These are phyloP conservation scores for Penicillium palitans DNA, from an alignment of 2,329 filamentous ascomycete species.

Conservation along the genomic window DNA sequence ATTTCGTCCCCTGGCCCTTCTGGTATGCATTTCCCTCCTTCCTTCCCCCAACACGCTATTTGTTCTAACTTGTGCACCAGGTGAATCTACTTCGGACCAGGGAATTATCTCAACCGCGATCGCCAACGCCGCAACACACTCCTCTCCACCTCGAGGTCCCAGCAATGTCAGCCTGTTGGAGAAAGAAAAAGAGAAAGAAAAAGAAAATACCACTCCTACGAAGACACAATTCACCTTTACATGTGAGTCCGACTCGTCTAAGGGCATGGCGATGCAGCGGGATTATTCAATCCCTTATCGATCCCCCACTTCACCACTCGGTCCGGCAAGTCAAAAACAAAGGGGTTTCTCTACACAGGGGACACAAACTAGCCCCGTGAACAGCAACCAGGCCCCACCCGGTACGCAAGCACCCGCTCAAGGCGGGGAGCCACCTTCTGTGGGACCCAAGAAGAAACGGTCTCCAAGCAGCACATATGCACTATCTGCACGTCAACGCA, in stretches of 20 bases:
- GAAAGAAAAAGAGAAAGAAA: conserved; percentile 71
- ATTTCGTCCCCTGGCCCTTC: conserved; percentile 44
- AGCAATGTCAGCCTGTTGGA: conserved; percentile 78
- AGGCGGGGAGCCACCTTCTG: conserved; percentile 47
- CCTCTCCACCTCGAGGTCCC: conserved; percentile 62
- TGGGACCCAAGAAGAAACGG: conserved; percentile 65
- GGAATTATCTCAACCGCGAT: conserved; percentile 93
- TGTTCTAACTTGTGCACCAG: conserved; percentile 23
- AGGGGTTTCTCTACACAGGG: conserved; percentile 53
- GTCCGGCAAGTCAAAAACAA: conserved; percentile 33
- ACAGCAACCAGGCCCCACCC: conserved; percentile 25
- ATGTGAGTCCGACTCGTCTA: conserved; percentile 84
- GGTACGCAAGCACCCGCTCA: conserved; percentile 35
- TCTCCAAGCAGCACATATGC: conserved; percentile 70
- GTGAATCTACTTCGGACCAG: conserved; percentile 53
- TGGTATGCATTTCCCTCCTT: conserved; percentile 28
- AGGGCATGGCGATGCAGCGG: conserved; percentile 72
- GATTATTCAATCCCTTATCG: conserved; percentile 45
- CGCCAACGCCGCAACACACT: conserved; percentile 76
- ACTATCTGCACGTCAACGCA: conserved; percentile 73
- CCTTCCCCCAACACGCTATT: not conserved
- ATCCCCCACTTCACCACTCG: conserved; percentile 36
- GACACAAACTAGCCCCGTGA: conserved; percentile 55
- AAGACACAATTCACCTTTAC: conserved; percentile 96
- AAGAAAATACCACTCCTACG: conserved; percentile 65